Conservation (phyloP, 2,329 filamentous ascomycete genomes). For the Neonectria magnoliae region DNA sequence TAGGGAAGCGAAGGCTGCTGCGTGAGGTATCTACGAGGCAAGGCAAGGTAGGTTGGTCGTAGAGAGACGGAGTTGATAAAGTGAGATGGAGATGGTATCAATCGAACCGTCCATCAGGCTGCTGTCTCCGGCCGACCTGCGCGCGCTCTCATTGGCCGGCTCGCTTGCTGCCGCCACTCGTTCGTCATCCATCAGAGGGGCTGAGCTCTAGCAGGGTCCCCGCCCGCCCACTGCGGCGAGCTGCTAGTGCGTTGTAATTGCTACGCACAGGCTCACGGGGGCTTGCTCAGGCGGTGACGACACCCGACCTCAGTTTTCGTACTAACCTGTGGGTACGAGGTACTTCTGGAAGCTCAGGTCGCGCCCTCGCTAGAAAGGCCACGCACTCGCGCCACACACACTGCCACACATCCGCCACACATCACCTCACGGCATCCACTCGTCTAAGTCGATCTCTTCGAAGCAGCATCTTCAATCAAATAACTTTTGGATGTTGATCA, state of each 20-base stretch:
- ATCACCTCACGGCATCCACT: too few relatives aligned
- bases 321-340: neutral
- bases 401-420: neutral
- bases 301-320: neutral
- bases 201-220: constrained; percentile 18
- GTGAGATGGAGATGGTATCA: constrained; percentile 8
- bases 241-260: neutral
- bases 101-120: constrained; percentile 18
- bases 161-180: constrained; percentile 17
- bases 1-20: neutral
- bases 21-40: too few relatives aligned
- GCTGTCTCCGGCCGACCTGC: neutral
- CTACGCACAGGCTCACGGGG: too few relatives aligned
- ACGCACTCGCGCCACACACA: neutral
- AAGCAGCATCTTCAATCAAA: neutral
- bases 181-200: constrained; percentile 27
- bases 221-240: neutral
- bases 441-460: neutral
- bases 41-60: neutral
- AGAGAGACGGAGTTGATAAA: neutral
- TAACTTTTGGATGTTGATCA: neutral
- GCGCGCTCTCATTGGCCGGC: constrained; percentile 11
- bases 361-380: neutral
- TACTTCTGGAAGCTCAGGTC: neutral
- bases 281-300: neutral